Evolutionary conservation across 208 protist genomes (phyloP).

Genomic region (Acanthamoeba royreba): DNA sequence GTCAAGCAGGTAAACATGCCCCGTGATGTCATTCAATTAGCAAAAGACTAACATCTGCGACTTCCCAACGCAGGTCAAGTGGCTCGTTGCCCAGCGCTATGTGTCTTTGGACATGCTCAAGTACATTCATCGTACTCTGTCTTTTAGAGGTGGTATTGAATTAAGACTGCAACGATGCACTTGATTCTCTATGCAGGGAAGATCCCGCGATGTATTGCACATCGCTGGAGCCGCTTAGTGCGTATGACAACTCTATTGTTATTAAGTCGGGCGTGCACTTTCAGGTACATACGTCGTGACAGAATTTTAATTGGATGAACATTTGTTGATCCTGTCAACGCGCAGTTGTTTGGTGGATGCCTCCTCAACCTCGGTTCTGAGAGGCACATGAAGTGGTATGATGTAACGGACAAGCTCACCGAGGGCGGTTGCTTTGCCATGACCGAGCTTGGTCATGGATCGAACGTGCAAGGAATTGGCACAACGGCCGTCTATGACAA

Average conservation of each 20-base stretch:
- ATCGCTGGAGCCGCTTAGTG: background rate
- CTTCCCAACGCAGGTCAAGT: background rate
- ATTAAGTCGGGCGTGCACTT: background rate
- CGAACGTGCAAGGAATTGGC: conserved; percentile 67
- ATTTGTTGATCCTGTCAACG: background rate
- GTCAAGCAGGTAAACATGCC: background rate
- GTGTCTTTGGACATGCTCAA: background rate
- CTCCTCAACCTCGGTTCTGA: background rate
- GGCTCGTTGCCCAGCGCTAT: background rate
- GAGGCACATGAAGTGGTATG: background rate
- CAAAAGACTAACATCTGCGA: background rate
- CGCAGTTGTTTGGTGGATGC: background rate
- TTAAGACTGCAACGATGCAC: background rate
- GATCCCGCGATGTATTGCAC: background rate
- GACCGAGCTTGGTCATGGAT: conserved; percentile 64
- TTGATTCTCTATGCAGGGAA: background rate
- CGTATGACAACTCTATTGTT: background rate
- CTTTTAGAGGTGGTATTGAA: background rate
- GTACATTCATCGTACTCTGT: background rate
- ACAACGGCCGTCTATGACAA: conserved; percentile 69
- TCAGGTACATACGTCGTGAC: background rate
- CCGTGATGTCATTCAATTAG: background rate
- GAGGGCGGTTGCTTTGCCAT: conserved; percentile 11
- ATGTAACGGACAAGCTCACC: background rate
- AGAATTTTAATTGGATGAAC: background rate